Conservation (phyloP, 225 moss, liverwort and hornwort genomes). For the Pseudoscleropodium purum region DNA sequence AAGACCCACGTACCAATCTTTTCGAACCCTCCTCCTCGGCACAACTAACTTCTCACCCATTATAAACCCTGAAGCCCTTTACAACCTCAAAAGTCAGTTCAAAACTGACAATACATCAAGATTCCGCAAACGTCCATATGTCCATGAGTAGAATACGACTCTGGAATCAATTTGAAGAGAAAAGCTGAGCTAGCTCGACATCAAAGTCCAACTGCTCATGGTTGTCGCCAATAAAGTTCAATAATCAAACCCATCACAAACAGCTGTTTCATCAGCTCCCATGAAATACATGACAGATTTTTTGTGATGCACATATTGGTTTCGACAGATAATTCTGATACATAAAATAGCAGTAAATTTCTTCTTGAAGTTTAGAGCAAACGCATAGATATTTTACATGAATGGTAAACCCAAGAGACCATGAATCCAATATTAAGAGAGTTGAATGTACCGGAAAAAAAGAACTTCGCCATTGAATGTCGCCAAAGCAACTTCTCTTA, state of each 20-base stretch:
- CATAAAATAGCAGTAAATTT: neutral
- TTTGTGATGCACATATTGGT: neutral
- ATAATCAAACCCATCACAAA: neutral
- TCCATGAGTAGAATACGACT: neutral
- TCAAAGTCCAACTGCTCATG: neutral
- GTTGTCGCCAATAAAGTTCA: neutral
- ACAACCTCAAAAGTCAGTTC: conserved; percentile 30
- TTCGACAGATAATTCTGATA: neutral
- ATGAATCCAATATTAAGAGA: neutral
- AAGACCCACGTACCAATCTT: conserved; percentile 86
- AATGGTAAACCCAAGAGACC: neutral
- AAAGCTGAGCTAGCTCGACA: neutral
- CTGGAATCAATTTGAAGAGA: neutral
- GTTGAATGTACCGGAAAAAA: conserved; percentile 57
- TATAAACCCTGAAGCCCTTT: conserved; percentile 70
- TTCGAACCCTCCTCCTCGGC: conserved; percentile 68
- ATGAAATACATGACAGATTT: neutral
- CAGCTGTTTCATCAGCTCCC: conserved; percentile 1
- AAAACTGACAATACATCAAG: neutral
- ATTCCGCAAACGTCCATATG: neutral
- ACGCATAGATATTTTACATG: neutral
- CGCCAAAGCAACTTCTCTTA: conserved; percentile 77
- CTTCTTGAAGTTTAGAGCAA: neutral
- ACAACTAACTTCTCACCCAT: conserved; percentile 73
- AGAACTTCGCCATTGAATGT: conserved; percentile 96